Conservation (phyloP, 257 asterid species). For the Plantago major region DNA sequence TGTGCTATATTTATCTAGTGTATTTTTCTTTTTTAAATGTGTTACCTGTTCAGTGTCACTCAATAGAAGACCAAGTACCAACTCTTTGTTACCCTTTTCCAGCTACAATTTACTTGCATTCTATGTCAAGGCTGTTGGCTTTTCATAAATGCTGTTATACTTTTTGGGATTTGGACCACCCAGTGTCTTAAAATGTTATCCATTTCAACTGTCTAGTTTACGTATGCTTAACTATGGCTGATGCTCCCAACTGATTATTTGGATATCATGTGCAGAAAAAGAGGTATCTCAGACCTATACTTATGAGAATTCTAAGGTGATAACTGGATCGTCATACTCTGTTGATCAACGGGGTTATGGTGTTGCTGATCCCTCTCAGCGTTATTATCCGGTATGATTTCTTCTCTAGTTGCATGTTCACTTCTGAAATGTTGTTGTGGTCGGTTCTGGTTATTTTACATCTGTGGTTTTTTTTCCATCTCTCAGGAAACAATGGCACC, state of each 20-base stretch:
- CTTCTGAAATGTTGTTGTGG: slow-evolving; percentile 1
- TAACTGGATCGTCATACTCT: slow-evolving; percentile 28
- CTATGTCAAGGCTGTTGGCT: no score
- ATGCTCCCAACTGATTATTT: slow-evolving; percentile 1
- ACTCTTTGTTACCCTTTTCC: no score
- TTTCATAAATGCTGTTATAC: no score
- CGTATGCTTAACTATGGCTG: slow-evolving; percentile 14
- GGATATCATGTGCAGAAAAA: slow-evolving; percentile 30
- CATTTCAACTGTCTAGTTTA: neutral
- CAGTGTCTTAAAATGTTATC: neutral
- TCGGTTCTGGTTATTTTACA: neutral
- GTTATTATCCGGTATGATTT: slow-evolving; percentile 37
- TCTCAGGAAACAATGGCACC: slow-evolving; percentile 52
- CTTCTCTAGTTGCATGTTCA: neutral
- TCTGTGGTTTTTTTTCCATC: slow-evolving; percentile 18
- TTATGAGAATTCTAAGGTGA: slow-evolving; percentile 30
- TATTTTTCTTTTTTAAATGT: no score
- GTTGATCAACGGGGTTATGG: slow-evolving; percentile 42
- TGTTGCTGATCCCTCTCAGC: slow-evolving; percentile 35
- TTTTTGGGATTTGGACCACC: no score
- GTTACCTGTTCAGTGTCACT: no score
- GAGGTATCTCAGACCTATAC: slow-evolving; percentile 22
- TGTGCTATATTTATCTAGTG: no score
- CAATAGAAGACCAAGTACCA: no score
- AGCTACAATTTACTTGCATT: no score